Evolutionary conservation across 768 basidiomycete genomes (phyloP).

Genomic region (Kwoniella heveanensis): DNA sequence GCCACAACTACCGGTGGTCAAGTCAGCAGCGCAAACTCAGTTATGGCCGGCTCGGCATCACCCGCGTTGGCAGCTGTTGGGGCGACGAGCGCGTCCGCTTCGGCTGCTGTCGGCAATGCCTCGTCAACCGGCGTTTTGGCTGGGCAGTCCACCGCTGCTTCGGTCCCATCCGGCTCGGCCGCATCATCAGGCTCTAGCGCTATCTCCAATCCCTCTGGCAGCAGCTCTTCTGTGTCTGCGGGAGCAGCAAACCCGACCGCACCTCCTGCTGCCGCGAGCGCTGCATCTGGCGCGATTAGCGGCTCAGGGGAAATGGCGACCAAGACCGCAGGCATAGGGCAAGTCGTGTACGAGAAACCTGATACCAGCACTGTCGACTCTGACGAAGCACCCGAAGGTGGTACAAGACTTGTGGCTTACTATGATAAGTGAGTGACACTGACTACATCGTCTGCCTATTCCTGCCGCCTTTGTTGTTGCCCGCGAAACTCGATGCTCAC

Average conservation of each 20-base stretch:
- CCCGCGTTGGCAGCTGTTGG: not conserved
- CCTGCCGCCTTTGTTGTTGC: no score
- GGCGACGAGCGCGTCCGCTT: no score
- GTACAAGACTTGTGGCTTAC: slow-evolving; percentile 28
- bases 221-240: not conserved
- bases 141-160: no score
- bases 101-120: no score
- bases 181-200: not conserved
- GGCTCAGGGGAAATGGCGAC: not conserved
- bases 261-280: not conserved
- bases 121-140: no score
- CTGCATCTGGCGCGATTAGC: not conserved
- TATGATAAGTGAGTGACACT: slow-evolving; percentile 27
- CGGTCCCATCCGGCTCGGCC: no score
- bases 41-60: no score
- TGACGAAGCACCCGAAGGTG: not conserved
- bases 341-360: not conserved
- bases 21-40: no score
- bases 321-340: not conserved
- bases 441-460: no score
- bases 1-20: no score
- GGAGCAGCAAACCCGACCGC: not conserved
- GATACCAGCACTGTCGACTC: not conserved
- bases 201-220: not conserved
- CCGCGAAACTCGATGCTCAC: no score